These are phyloP conservation scores for Henckelia pumila DNA, from an alignment of 257 asterid genomes.

Conservation along the genomic window DNA sequence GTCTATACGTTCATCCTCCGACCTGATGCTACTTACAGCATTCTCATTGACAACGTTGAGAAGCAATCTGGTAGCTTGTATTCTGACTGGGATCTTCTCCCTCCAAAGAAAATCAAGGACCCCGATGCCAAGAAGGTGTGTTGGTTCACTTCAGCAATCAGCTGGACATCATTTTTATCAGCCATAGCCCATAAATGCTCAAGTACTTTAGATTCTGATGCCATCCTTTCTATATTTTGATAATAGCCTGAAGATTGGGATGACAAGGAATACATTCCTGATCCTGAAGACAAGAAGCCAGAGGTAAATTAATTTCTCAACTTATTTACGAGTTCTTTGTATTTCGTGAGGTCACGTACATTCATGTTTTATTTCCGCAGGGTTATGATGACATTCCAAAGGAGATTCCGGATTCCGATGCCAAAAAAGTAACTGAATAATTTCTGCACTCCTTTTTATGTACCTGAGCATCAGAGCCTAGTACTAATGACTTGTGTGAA, in stretches of 20 bases:
- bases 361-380: slow-evolving; percentile 31
- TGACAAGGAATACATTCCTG: slow-evolving; percentile 84
- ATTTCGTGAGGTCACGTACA: not conserved
- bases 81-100: slow-evolving; percentile 90
- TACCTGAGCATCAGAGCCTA: not conserved
- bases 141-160: not conserved
- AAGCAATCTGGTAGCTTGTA: slow-evolving; percentile 93
- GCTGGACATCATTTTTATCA: not conserved
- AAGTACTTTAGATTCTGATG: not conserved
- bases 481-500: not conserved
- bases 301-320: slow-evolving; percentile 44
- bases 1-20: slow-evolving; percentile 89
- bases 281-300: slow-evolving; percentile 96
- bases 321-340: not conserved
- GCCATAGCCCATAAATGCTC: not conserved
- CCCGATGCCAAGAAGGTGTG: slow-evolving; percentile 89
- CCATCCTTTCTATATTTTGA: slow-evolving; percentile 13
- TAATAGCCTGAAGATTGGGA: slow-evolving; percentile 99
- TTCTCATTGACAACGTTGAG: slow-evolving; percentile 86
- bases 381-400: slow-evolving; percentile 93
- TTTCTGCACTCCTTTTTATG: not conserved
- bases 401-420: slow-evolving; percentile 87
- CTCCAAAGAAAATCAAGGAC: slow-evolving; percentile 84
- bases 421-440: slow-evolving; percentile 64
- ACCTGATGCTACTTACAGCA: slow-evolving; percentile 95